Conservation (phyloP, 768 basidiomycete species). For the Boletus edulis region DNA sequence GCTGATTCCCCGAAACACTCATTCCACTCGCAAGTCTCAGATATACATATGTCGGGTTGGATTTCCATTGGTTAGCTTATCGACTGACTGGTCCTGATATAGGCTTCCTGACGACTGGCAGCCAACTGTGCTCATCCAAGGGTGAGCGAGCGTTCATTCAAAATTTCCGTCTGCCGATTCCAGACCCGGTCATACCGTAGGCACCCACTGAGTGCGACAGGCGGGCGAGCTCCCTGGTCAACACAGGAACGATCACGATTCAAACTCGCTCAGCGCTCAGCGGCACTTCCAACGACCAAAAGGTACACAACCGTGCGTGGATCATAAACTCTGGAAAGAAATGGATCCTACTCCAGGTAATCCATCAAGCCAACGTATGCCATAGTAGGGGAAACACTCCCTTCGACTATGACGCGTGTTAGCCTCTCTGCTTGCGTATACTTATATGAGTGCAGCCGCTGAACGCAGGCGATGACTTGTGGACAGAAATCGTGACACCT, state of each 20-base stretch:
- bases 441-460: background rate
- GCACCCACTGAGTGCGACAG: constrained; percentile 43
- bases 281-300: no score
- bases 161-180: no score
- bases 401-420: background rate
- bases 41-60: constrained; percentile 52
- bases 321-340: background rate
- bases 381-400: background rate
- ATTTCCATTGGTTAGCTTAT: background rate
- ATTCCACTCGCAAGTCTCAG: constrained; percentile 77
- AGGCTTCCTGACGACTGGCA: no score
- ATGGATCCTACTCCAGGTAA: background rate
- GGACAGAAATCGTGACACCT: background rate
- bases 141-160: constrained; percentile 69
- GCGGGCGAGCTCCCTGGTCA: no score
- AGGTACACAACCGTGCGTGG: no score
- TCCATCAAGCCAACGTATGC: background rate
- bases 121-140: constrained; percentile 94
- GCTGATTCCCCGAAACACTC: constrained; percentile 82
- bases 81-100: background rate
- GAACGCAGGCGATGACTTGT: background rate
- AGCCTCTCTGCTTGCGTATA: background rate
- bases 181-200: no score
- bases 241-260: no score
- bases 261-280: no score